Evolutionary conservation across 805 yeast species (phyloP).

Genomic region (Maudiozyma barnettii): DNA sequence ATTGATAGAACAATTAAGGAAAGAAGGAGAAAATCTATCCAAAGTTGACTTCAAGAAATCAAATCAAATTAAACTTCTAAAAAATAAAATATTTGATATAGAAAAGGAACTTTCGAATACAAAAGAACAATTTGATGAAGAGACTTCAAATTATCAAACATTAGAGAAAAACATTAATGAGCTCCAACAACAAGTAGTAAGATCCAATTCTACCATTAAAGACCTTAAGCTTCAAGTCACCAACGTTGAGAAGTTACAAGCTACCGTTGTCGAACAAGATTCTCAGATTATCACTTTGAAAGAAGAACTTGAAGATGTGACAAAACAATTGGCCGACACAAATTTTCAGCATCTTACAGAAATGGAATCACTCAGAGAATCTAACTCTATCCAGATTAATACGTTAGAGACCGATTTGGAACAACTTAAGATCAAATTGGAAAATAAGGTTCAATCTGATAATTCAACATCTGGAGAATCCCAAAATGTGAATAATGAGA

Average conservation of each 20-base stretch:
- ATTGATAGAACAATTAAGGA: conserved; percentile 53
- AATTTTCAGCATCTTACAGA: conserved; percentile 15
- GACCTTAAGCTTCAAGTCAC: background rate
- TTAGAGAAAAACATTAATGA: conserved; percentile 18
- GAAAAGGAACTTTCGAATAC: background rate
- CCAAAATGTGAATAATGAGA: background rate
- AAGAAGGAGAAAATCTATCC: conserved; percentile 69
- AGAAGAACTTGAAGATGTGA: conserved; percentile 11
- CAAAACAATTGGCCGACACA: background rate
- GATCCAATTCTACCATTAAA: background rate
- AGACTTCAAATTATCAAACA: conserved; percentile 2
- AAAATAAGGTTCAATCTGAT: conserved; percentile 23
- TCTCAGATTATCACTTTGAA: conserved; percentile 6
- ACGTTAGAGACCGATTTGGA: conserved; percentile 66
- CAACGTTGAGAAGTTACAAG: conserved; percentile 4
- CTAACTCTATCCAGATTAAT: conserved; percentile 37
- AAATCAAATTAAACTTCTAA: conserved; percentile 53
- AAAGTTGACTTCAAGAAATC: conserved; percentile 59
- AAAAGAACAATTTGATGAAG: conserved; percentile 7
- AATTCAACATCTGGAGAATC: background rate
- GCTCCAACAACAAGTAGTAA: conserved; percentile 5
- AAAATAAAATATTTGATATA: conserved; percentile 1
- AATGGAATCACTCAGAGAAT: conserved; percentile 22
- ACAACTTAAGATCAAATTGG: conserved; percentile 51
- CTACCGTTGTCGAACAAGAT: background rate